Conservation (phyloP, 2,329 filamentous ascomycete genomes). For the Nemania serpens region DNA sequence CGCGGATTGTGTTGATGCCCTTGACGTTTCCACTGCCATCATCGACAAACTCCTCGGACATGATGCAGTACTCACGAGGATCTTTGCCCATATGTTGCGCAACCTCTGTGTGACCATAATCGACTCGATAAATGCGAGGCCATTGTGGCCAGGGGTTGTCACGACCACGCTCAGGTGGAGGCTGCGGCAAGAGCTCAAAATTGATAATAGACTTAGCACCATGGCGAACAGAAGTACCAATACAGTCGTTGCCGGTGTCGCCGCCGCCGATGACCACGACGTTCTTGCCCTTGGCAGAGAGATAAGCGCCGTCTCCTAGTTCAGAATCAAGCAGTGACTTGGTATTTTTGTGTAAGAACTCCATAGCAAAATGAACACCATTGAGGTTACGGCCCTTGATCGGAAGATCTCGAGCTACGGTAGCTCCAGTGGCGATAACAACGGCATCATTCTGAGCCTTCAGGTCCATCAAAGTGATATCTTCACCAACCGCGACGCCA, state of each 20-base stretch:
- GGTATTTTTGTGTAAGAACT: slow-evolving; percentile 96
- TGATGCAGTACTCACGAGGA: slow-evolving; percentile 95
- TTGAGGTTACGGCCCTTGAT: slow-evolving; percentile 87
- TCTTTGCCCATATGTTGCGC: slow-evolving; percentile 96
- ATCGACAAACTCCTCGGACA: slow-evolving; percentile 95
- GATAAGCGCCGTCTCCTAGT: slow-evolving; percentile 81
- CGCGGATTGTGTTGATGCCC: slow-evolving; percentile 93
- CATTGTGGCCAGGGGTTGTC: slow-evolving; percentile 99
- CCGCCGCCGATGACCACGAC: slow-evolving; percentile 97
- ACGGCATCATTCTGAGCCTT: slow-evolving; percentile 79
- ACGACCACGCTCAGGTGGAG: slow-evolving; percentile 83
- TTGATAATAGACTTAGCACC: slow-evolving; percentile 95
- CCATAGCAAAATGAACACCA: slow-evolving; percentile 95
- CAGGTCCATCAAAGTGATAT: slow-evolving; percentile 72
- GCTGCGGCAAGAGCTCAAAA: slow-evolving; percentile 94
- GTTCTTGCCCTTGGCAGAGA: slow-evolving; percentile 93
- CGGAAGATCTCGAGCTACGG: slow-evolving; percentile 88
- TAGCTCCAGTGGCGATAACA: slow-evolving; percentile 89
- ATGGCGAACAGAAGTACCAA: slow-evolving; percentile 93
- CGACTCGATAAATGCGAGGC: slow-evolving; percentile 97
- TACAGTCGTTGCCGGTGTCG: slow-evolving; percentile 97
- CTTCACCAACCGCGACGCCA: slow-evolving; percentile 76
- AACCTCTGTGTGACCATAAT: slow-evolving; percentile 95
- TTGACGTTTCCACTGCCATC: slow-evolving; percentile 87
- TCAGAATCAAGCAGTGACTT: slow-evolving; percentile 95